These are phyloP conservation scores for Salix arbutifolia DNA, from an alignment of 345 rosid species.

Conservation along the genomic window DNA sequence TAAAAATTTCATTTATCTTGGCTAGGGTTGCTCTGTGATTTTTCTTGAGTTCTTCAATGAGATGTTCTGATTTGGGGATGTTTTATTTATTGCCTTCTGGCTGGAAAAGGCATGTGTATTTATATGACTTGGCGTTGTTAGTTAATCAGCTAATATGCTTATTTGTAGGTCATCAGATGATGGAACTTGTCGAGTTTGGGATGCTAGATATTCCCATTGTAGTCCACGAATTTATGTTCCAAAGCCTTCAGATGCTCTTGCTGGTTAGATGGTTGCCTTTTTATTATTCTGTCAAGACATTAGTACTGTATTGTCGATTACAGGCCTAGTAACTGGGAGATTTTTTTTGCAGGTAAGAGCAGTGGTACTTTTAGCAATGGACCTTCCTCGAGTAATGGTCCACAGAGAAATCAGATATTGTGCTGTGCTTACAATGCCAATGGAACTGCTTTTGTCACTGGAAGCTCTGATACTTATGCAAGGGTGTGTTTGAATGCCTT, in stretches of 20 bases:
- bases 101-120: background rate
- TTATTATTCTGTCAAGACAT: slow-evolving; percentile 4
- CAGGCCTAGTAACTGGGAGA: slow-evolving; percentile 15
- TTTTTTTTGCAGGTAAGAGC: slow-evolving; percentile 53
- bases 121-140: slow-evolving; percentile 2
- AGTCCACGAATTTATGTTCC: slow-evolving; percentile 81
- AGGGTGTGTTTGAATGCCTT: slow-evolving; percentile 58
- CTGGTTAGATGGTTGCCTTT: slow-evolving; percentile 43
- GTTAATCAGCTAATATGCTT: slow-evolving; percentile 5
- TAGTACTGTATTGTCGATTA: slow-evolving; percentile 12
- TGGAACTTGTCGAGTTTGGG: slow-evolving; percentile 99
- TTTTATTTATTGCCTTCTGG: slow-evolving; percentile 11
- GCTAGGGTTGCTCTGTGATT: slow-evolving; percentile 5
- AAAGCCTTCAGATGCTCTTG: slow-evolving; percentile 56
- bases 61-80: slow-evolving; percentile 2
- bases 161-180: slow-evolving; percentile 87
- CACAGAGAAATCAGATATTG: slow-evolving; percentile 72
- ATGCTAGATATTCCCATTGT: slow-evolving; percentile 70
- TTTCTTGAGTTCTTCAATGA: slow-evolving; percentile 2
- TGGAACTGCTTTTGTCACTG: slow-evolving; percentile 95
- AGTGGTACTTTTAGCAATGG: slow-evolving; percentile 36
- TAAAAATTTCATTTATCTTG: background rate
- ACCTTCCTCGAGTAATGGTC: slow-evolving; percentile 49
- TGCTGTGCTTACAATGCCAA: slow-evolving; percentile 93
- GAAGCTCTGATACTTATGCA: slow-evolving; percentile 94